Evolutionary conservation across 202 grass and related monocot species (phyloP).

Genomic region (Setaria viridis): DNA sequence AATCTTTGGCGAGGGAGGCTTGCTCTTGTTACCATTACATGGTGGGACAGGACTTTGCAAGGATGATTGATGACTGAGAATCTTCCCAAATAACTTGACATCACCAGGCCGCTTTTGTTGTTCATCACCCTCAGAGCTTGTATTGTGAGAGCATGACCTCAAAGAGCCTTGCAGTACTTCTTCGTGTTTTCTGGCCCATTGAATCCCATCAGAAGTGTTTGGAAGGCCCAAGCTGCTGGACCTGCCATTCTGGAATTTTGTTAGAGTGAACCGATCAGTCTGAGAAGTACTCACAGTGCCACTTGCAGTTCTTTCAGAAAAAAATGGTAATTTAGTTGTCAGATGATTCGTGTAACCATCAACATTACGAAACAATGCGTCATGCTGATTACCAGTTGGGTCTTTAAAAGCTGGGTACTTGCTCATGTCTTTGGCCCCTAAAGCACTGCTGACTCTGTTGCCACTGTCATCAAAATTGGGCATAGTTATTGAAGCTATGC

Average conservation of each 20-base stretch:
- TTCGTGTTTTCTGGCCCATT: constrained; percentile 29
- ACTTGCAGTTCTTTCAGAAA: constrained; percentile 48
- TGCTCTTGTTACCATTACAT: constrained; percentile 52
- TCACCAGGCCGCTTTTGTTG: constrained; percentile 62
- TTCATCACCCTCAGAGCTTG: constrained; percentile 55
- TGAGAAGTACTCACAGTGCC: constrained; percentile 41
- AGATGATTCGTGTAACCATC: constrained; percentile 54
- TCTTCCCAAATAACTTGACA: constrained; percentile 84
- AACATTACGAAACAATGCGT: constrained; percentile 35
- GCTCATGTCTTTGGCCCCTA: constrained; percentile 45
- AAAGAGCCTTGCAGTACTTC: constrained; percentile 28
- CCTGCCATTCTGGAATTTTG: constrained; percentile 58
- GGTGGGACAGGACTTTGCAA: constrained; percentile 57
- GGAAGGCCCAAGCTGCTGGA: constrained; percentile 40
- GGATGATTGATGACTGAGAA: constrained; percentile 68
- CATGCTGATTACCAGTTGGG: constrained; percentile 47
- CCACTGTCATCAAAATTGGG: constrained; percentile 57
- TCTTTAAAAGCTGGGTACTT: constrained; percentile 51
- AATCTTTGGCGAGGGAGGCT: constrained; percentile 42
- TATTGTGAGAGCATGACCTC: constrained; percentile 34
- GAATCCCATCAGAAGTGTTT: constrained; percentile 39
- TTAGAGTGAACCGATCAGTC: constrained; percentile 48
- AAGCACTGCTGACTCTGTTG: constrained; percentile 38
- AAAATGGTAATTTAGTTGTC: constrained; percentile 34
- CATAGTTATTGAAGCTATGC: constrained; percentile 61